phyloP scores from a whole-genome alignment of 2,329 filamentous ascomycete genomes.

The Sporothrix euskadiensis region DNA sequence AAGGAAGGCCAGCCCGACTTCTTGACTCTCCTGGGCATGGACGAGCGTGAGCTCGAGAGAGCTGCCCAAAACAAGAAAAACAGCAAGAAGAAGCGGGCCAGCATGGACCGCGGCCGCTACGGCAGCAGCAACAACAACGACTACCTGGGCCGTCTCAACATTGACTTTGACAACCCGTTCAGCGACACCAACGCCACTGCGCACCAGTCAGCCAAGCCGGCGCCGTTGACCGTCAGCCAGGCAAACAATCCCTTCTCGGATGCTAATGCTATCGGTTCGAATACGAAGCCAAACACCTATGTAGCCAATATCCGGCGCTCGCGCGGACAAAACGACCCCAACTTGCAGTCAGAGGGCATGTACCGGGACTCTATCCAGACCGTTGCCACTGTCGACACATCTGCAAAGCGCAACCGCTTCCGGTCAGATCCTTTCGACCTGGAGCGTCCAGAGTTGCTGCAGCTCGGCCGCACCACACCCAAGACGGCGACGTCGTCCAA shows the following conservation, averaged over 20 bases:
- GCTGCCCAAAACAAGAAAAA: constrained; percentile 42
- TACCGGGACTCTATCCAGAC: constrained; percentile 50
- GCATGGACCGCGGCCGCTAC: constrained; percentile 30
- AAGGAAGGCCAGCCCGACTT: constrained; percentile 45
- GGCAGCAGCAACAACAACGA: constrained; percentile 26
- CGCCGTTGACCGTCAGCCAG: constrained; percentile 40
- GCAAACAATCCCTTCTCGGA: constrained; percentile 53
- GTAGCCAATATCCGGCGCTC: constrained; percentile 52
- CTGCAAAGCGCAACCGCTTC: constrained; percentile 50
- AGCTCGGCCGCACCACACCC: constrained; percentile 34
- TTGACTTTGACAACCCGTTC: constrained; percentile 46
- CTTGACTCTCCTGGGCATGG: constrained; percentile 47
- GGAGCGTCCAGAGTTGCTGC: constrained; percentile 54
- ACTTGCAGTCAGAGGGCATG: constrained; percentile 41
- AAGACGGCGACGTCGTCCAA: constrained; percentile 36
- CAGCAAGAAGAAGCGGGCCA: constrained; percentile 31
- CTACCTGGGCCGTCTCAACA: constrained; percentile 34
- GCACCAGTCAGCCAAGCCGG: constrained; percentile 44
- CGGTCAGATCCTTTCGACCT: constrained; percentile 66
- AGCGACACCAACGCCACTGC: constrained; percentile 49
- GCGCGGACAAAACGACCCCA: constrained; percentile 46
- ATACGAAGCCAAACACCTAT: constrained; percentile 43
- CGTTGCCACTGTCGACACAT: constrained; percentile 44
- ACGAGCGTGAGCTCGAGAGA: constrained; percentile 45
- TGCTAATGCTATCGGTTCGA: constrained; percentile 44